phyloP scores from a whole-genome alignment of 1,139 yeast species.

The Scheffersomyces lignicola region DNA sequence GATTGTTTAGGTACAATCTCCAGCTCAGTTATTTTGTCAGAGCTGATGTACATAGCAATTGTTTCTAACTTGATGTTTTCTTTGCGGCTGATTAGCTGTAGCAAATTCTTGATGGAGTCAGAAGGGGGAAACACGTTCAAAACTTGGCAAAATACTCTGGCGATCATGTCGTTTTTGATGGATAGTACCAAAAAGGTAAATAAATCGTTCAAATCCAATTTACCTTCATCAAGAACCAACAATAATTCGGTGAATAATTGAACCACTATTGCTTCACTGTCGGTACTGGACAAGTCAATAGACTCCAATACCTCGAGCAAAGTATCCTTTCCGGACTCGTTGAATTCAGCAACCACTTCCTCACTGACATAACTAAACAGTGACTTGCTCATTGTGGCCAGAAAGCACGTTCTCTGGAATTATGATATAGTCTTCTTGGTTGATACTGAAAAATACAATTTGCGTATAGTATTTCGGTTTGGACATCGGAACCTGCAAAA shows the following conservation, averaged over 20 bases:
- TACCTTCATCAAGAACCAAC: conserved; percentile 28
- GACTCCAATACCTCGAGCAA: conserved; percentile 30
- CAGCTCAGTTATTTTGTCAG: conserved; percentile 37
- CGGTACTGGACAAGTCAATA: conserved; percentile 17
- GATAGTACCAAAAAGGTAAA: conserved; percentile 28
- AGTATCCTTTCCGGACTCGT: conserved; percentile 27
- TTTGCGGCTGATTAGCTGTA: conserved; percentile 16
- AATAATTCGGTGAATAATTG: conserved; percentile 39
- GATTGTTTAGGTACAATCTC: conserved; percentile 40
- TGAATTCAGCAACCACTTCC: conserved; percentile 29
- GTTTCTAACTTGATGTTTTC: conserved; percentile 37
- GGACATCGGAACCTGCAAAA: too few species aligned
- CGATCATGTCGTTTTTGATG: conserved; percentile 33
- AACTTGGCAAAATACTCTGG: conserved; percentile 44
- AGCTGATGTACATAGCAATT: conserved; percentile 33
- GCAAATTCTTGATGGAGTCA: conserved; percentile 26
- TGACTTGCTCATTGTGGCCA: conserved; percentile 1
- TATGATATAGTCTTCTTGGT: too few species aligned
- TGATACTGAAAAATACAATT: too few species aligned
- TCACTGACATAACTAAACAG: conserved; percentile 25
- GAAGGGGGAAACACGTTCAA: conserved; percentile 45
- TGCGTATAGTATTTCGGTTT: too few species aligned
- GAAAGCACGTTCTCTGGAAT: too few species aligned
- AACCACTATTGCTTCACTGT: conserved; percentile 17
- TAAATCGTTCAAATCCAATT: conserved; percentile 23